Evolutionary conservation across 1,284 basidiomycete species (phyloP), one percentile per base, ranked within the genome.

Genomic region (Fistulinella staudtii): DNA sequence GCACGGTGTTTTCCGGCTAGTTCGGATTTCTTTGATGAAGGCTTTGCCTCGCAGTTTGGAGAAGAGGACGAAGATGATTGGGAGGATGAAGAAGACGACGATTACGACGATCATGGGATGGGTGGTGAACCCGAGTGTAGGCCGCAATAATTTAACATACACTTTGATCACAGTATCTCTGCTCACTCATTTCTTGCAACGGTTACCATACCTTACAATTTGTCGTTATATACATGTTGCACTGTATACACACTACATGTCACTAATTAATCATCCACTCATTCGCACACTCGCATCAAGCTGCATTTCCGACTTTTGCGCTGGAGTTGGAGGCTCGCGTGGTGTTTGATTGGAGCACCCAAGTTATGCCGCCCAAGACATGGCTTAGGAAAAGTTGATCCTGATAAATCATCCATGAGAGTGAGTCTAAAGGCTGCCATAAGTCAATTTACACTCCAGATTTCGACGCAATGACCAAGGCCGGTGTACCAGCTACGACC

Each of bases 401-500:
- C 68, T 77, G 51, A 18, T 15, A 24, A 39, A 13, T 37, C n/a
- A n/a, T n/a, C n/a, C n/a, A 41, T 47, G 37, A 51, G 41, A 3
- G 22, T 31, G 39, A 29, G 30, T 11, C 18, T 7, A n/a, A 13
- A 3, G 5, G 15, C 17, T 39, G 14, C 17, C 21, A 30, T 13
- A 23, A 9, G 9, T 11, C 14, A 21, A 60, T 70, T 44, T 39
- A 72, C 76, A 58, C 65, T 60, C 77, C 77, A 79, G 2, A 75
- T 83, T 49, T 76, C 72, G 50, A 73, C 75, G 38, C 74, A 63
- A 55, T 87, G 85, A 7, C 84, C 84, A 5, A 86, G 70, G 33
- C 77, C 71, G 2, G 85, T 85, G 61, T 81, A 86, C 69, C 79
- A 86, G 46, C 79, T 80, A 29, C 83, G 70, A 18, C 83, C 84